phyloP scores from a whole-genome alignment of 108 stramenopile species.

The Nannochloropsis oceanica region DNA sequence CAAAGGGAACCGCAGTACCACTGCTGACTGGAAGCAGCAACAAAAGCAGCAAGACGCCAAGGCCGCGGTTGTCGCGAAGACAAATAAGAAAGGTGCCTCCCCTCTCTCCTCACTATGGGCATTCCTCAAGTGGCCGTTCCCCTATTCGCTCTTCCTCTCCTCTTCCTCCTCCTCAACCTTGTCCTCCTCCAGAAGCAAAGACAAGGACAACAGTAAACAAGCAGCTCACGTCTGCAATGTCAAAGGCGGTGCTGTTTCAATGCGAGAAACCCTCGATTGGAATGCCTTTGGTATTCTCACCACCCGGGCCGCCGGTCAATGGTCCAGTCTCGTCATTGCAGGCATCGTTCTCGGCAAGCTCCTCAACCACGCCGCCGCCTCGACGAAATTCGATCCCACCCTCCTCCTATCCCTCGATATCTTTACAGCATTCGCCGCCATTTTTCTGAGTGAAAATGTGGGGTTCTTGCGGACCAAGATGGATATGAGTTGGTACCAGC shows the following conservation, averaged over 20 bases:
- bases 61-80: not conserved
- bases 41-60: not conserved
- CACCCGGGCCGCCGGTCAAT: not conserved
- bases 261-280: not conserved
- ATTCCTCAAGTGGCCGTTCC: not conserved
- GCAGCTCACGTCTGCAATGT: not conserved
- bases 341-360: not conserved
- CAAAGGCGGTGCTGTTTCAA: not conserved
- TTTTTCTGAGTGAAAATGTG: not conserved
- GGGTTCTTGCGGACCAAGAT: not conserved
- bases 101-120: not conserved
- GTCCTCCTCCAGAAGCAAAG: not conserved
- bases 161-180: too few relatives aligned
- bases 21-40: not conserved
- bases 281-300: not conserved
- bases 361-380: not conserved
- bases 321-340: not conserved
- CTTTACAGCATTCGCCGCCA: not conserved
- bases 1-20: not conserved
- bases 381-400: not conserved
- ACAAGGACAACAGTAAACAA: not conserved
- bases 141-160: too few relatives aligned
- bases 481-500: not conserved
- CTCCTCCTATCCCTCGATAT: not conserved
- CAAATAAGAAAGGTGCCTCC: not conserved